These are phyloP conservation scores for Chimonanthus praecox DNA, from an alignment of 164 flowering plant genomes.

Conservation along the genomic window DNA sequence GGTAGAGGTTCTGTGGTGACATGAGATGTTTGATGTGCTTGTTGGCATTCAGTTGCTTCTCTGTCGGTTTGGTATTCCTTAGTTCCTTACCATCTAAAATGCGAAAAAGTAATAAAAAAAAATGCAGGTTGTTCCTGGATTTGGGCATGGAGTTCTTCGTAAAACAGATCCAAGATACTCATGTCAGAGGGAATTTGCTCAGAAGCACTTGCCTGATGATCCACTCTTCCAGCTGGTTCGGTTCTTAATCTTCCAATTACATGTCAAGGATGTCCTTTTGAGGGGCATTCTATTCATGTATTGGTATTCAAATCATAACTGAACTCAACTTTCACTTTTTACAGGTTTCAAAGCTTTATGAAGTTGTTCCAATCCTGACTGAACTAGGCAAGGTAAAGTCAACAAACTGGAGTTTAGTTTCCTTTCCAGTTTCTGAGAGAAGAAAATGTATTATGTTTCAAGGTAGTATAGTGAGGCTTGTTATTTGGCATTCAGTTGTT, in stretches of 20 bases:
- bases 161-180: slow-evolving; percentile 94
- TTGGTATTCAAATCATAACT: not conserved
- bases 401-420: not conserved
- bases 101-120: too few species aligned
- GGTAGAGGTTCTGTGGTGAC: too few species aligned
- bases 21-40: too few species aligned
- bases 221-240: slow-evolving; percentile 92
- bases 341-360: slow-evolving; percentile 58
- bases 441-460: not conserved
- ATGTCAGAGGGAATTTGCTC: slow-evolving; percentile 97
- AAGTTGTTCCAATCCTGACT: slow-evolving; percentile 88
- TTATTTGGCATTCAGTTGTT: not conserved
- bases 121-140: slow-evolving; percentile 94
- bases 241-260: slow-evolving; percentile 8
- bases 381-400: slow-evolving; percentile 81
- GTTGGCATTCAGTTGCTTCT: too few species aligned
- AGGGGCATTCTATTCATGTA: not conserved
- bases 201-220: slow-evolving; percentile 95
- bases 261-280: not conserved
- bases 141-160: slow-evolving; percentile 97
- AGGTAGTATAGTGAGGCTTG: not conserved
- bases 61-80: too few species aligned
- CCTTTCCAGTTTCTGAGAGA: not conserved
- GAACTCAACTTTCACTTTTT: slow-evolving; percentile 17
- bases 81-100: not conserved